These are phyloP conservation scores for Tolypocladium sp. DNA, from an alignment of 2,329 filamentous ascomycete genomes.

Conservation along the genomic window DNA sequence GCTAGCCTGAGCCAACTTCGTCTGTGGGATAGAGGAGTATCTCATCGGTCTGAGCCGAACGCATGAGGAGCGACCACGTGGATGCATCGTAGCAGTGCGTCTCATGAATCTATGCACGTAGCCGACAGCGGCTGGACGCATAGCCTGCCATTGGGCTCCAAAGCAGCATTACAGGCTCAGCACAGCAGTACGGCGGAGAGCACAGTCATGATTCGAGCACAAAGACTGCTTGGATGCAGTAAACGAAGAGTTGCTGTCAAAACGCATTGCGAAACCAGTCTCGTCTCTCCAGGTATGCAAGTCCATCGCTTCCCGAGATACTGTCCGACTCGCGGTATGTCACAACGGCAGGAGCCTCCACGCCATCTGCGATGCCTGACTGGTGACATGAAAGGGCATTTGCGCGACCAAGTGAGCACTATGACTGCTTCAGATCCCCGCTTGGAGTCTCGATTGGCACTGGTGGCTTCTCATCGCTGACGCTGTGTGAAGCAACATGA, in stretches of 20 bases:
- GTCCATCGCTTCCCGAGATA: not conserved
- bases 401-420: not conserved
- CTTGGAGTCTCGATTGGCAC: not conserved
- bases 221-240: not conserved
- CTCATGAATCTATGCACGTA: not conserved
- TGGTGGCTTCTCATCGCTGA: not conserved
- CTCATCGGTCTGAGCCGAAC: not conserved
- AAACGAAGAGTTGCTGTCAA: not conserved
- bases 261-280: not conserved
- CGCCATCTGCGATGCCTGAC: not conserved
- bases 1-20: not conserved
- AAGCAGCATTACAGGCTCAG: too few species aligned
- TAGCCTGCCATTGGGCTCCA: not conserved
- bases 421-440: not conserved
- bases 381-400: not conserved
- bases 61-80: slow-evolving; percentile 2
- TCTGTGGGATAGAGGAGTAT: not conserved
- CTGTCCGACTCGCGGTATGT: not conserved
- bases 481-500: not conserved
- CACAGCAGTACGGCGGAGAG: not conserved
- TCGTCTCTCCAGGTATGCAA: not conserved
- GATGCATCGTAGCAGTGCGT: not conserved
- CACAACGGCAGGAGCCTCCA: not conserved
- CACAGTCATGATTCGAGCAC: not conserved
- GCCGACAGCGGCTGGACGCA: not conserved